Evolutionary conservation across 805 yeast genomes (phyloP), one percentile per base, ranked within the genome.

Genomic region (Priceomyces fermenticarens): DNA sequence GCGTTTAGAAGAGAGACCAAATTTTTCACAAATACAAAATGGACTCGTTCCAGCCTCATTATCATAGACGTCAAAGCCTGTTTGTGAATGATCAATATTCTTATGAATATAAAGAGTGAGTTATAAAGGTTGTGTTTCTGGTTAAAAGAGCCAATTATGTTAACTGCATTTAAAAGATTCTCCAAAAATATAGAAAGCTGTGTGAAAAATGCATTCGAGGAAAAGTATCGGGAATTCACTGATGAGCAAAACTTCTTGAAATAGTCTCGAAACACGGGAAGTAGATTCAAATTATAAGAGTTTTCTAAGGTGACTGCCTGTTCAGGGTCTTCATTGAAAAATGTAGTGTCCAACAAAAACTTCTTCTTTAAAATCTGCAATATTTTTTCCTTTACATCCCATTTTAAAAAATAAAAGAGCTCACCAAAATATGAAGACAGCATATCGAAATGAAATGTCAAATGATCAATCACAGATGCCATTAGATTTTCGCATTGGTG

Each of bases 81-180:
- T 51, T 77, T 78, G 54, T 81, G 86, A 36, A 81, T 75, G 35
- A 80, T 69, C n/a, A 81, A 60, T 11, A 81, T 75, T 42, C 80
- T 66, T 43, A 81, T 62, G 44, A 77, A 68, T 20, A 79, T 63
- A 6, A 77, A 69, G 4, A 80, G 65, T 0, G 78, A 48, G 47
- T 46, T 47, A 30, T 55, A 47, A 4, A 61, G 27, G 26, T 34
- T 15, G 13, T 30, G 15, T 10, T 11, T 14, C 10, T 30, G 29
- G 9, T 39, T 31, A 15, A 32, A 30, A 20, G 31, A n/a, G 17
- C 45, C 45, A 26, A 38, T 38, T 12, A 39, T 40, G 13, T 49
- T 48, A 4, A 54, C 47, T 8, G 54, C 42, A 6, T 37, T 36
- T 3, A 56, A 41, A 16, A 70, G 44, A 9, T 58, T 51, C 15